Base-by-base conservation (phyloP, 2,329 filamentous ascomycete species). In the Aspergillus terreus region DNA sequence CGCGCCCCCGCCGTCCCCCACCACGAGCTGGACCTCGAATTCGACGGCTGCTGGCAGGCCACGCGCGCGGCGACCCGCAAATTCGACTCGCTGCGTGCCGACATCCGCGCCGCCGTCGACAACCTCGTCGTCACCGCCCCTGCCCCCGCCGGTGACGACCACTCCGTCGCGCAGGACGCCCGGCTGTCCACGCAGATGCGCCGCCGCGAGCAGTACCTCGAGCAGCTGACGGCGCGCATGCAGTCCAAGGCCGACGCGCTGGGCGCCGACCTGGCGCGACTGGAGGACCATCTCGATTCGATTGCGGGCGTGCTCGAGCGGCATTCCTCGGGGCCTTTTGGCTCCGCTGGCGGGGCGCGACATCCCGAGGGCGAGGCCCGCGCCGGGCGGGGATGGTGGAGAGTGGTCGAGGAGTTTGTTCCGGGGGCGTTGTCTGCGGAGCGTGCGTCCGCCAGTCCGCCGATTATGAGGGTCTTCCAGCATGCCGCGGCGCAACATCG, bases 21-120 rank as follows among this genome's bases (percentile, higher is more conserved):
- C 23, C 57, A 72, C 44, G 68, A 69, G n/a, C 63, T 72, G 1
- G 62, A 69, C 12, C 66, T 72, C 10, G 70, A 72, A 51, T 72
- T 71, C 49, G 58, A 64, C 44, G 68, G 70, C 45, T 65, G 66
- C 52, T 59, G 63, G 53, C 53, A 61, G 44, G 68, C 68, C 14
- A 57, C 67, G 3, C 61, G 66, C 44, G 55, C 65, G 9, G 68
- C 69, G 27, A 56, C 60, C 0, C 62, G 63, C 53, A 64, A 70
- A 53, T 66, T 71, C 46, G 67, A 69, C 45, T 67, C 66, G 12
- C 58, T 72, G 9, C 64, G 63, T 42, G 62, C 63, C 9, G 70
- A 71, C 50, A 58, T 72, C 3, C 68, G 60, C 48, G 70, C 70
- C 4, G 65, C 68, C 5, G 51, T 71, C 11, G 66, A 69, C 32